A percentile compares a stretch with the other conserved stretches of the same genome.
phyloP scores from a whole-genome alignment of 768 basidiomycete species.

The Lactarius trivialis region DNA sequence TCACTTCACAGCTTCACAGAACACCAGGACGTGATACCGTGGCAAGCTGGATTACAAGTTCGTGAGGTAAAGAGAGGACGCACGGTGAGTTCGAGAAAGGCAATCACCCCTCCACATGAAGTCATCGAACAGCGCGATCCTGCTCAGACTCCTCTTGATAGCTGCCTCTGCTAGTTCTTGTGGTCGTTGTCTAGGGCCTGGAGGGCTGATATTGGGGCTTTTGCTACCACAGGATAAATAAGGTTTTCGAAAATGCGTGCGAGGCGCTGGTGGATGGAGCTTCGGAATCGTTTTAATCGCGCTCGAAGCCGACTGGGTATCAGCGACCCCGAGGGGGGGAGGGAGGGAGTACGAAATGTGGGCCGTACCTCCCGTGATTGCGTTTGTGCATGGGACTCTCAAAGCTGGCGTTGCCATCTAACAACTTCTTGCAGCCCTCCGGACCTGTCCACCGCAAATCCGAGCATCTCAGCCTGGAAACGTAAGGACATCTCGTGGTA shows the following conservation, averaged over 20 bases:
- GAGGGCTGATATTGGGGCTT: background rate
- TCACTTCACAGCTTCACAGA: background rate
- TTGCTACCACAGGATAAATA: background rate
- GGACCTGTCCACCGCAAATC: background rate
- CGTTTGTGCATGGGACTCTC: background rate
- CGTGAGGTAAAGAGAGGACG: background rate
- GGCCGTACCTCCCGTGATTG: background rate
- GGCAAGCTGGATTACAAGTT: background rate
- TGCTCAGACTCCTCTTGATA: background rate
- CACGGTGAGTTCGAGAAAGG: background rate
- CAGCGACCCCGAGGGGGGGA: background rate
- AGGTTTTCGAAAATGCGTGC: background rate
- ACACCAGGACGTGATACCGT: background rate
- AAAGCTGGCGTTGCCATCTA: background rate
- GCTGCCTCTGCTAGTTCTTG: background rate
- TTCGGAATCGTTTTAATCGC: background rate
- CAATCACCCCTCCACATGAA: background rate
- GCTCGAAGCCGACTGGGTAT: background rate
- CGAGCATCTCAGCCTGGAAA: background rate
- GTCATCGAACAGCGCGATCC: background rate
- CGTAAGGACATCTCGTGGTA: background rate
- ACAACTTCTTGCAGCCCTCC: background rate
- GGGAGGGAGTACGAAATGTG: background rate
- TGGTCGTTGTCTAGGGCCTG: background rate
- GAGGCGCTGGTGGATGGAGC: background rate